Conservation (phyloP, 164 flowering plant species). For the Stephania yunnanensis region DNA sequence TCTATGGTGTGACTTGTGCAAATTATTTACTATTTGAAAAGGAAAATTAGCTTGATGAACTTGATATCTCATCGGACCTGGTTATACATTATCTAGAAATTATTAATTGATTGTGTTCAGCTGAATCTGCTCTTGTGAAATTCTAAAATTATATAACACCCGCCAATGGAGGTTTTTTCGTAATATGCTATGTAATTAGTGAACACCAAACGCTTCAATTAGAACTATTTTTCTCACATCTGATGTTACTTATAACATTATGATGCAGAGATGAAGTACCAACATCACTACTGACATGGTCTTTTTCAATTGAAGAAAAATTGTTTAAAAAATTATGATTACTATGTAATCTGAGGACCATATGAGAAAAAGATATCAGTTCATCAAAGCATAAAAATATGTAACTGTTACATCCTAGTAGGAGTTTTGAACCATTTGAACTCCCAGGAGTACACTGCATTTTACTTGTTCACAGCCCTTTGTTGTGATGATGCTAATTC, state of each 20-base stretch:
- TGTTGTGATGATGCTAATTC: too few species aligned
- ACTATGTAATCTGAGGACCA: not conserved
- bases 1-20: not conserved
- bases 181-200: not conserved
- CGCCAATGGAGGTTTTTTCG: not conserved
- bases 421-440: not conserved
- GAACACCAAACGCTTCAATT: not conserved
- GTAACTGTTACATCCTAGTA: not conserved
- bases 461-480: not conserved
- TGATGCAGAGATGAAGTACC: not conserved
- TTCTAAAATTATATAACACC: not conserved
- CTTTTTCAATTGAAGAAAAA: not conserved
- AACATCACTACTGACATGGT: not conserved
- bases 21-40: not conserved
- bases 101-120: not conserved
- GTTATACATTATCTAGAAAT: not conserved
- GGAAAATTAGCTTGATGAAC: not conserved
- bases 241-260: not conserved
- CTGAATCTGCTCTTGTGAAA: not conserved
- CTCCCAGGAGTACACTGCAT: not conserved
- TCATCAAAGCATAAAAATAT: not conserved
- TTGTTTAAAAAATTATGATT: not conserved
- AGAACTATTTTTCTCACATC: not conserved
- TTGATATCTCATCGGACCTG: not conserved
- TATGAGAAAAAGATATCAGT: not conserved